phyloP scores from a whole-genome alignment of 2,329 filamentous ascomycete species.

The Microdochium nivale region DNA sequence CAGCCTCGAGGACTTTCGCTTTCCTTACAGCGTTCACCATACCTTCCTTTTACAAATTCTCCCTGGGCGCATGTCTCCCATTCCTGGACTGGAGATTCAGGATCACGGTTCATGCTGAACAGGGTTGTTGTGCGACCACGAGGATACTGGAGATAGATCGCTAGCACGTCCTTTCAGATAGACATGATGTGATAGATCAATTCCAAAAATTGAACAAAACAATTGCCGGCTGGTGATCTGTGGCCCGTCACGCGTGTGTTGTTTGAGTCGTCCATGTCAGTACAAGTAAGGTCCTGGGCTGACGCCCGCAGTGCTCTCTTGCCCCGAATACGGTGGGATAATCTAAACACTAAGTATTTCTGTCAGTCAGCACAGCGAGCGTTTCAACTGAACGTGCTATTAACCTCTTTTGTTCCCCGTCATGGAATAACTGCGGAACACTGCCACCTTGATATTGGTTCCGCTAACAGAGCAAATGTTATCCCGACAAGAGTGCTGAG shows the following conservation, averaged over 20 bases:
- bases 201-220: background rate
- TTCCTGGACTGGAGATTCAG: slow-evolving; percentile 9
- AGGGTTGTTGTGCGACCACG: slow-evolving; percentile 6
- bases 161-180: background rate
- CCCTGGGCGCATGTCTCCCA: slow-evolving; percentile 9
- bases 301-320: too few relatives aligned
- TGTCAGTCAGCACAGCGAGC: too few relatives aligned
- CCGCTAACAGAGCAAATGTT: too few relatives aligned
- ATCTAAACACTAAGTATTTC: too few relatives aligned
- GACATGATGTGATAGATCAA: slow-evolving; percentile 1
- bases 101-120: slow-evolving; percentile 5
- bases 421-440: too few relatives aligned
- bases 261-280: too few relatives aligned
- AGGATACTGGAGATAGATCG: slow-evolving; percentile 16
- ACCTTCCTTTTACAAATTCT: slow-evolving; percentile 8
- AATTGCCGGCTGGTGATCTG: background rate
- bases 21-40: slow-evolving; percentile 12
- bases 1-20: background rate
- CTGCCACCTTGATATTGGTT: too few relatives aligned
- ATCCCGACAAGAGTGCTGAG: too few relatives aligned
- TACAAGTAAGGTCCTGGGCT: too few relatives aligned
- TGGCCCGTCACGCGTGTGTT: background rate
- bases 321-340: too few relatives aligned
- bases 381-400: too few relatives aligned
- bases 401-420: too few relatives aligned